phyloP scores from a whole-genome alignment of 257 asterid species.

The Hygrophila difformis region DNA sequence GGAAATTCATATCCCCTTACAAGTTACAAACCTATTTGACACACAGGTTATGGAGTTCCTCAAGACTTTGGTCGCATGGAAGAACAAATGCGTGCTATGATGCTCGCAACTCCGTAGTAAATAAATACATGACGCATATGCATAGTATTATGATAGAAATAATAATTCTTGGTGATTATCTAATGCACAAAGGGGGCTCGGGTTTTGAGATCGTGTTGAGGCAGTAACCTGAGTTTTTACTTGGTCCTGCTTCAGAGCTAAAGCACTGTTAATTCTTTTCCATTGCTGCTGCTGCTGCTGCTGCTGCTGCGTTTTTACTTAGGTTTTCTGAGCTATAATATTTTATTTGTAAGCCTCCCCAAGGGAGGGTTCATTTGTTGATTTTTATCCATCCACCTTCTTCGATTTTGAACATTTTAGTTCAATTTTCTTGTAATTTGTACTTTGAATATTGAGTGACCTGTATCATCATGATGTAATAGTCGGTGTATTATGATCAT shows the following conservation, averaged over 20 bases:
- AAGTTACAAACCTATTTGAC: too few relatives aligned
- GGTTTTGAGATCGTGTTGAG: constrained; percentile 29
- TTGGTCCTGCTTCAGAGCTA: constrained; percentile 16
- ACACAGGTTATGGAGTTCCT: constrained; percentile 65
- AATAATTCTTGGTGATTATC: neutral
- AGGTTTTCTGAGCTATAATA: neutral
- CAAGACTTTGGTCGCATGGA: constrained; percentile 61
- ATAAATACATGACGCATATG: too few relatives aligned
- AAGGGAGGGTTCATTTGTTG: constrained; percentile 30
- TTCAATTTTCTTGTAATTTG: too few relatives aligned
- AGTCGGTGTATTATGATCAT: too few relatives aligned
- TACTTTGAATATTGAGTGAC: too few relatives aligned
- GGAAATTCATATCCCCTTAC: too few relatives aligned
- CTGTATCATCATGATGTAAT: too few relatives aligned
- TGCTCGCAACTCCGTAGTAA: neutral
- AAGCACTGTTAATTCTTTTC: constrained; percentile 16
- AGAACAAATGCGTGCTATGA: constrained; percentile 25
- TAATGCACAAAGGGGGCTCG: neutral
- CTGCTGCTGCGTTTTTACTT: constrained; percentile 15
- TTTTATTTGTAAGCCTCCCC: constrained; percentile 16
- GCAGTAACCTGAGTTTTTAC: constrained; percentile 4
- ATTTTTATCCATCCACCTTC: too few relatives aligned
- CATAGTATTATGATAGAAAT: too few relatives aligned
- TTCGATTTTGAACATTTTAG: too few relatives aligned
- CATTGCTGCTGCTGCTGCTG: neutral